Base-by-base conservation (phyloP, 1,284 basidiomycete species). In the Leccinum variabile region DNA sequence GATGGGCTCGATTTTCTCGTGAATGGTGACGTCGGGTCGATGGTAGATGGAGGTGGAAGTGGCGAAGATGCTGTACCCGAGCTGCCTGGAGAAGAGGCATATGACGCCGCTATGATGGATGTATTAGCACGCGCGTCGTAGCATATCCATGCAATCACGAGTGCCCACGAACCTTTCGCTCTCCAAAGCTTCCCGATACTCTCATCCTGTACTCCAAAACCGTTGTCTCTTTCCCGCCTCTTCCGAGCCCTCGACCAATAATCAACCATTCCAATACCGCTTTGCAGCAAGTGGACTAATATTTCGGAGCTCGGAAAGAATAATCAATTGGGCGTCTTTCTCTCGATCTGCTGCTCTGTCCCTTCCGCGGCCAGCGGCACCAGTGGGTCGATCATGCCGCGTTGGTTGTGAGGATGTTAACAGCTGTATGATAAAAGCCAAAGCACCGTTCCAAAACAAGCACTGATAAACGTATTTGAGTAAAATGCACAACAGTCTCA, bases 231-330 rank as follows among this genome's bases (percentile, higher is more conserved):
- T 59, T 55, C n/a, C 56, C 57, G 53, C 65, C 41, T n/a, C 86
- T 90, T 57, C 79, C 80, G 68, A 83, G 89, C 50, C 86, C 84
- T 68, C 86, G 86, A 61, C 85, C 83, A 30, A 96, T 76, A 1
- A 95, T 87, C 1, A 95, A 78, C 71, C 92, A 85, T 69, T 97
- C 94, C 6, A 97, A 70, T 88, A 95, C 60, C 84, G 82, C 49
- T 69, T 73, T 32, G 84, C 79, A 3, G 86, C 92, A 87, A 63
- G 57, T 33, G 52, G 8, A 16, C 60, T 70, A 7, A 52, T 69
- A 58, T 64, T 62, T 35, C 69, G 82, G 56, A 87, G 85, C 70
- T 84, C 85, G 67, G 81, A 83, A 63, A 85, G 75, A 53, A 89
- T 74, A 0, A 71, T 69, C 3, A 84, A 67, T 62, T 92, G 66